These are phyloP conservation scores for Sporodiniella umbellata DNA, from an alignment of 371 early-diverging fungal genomes.

Conservation along the genomic window DNA sequence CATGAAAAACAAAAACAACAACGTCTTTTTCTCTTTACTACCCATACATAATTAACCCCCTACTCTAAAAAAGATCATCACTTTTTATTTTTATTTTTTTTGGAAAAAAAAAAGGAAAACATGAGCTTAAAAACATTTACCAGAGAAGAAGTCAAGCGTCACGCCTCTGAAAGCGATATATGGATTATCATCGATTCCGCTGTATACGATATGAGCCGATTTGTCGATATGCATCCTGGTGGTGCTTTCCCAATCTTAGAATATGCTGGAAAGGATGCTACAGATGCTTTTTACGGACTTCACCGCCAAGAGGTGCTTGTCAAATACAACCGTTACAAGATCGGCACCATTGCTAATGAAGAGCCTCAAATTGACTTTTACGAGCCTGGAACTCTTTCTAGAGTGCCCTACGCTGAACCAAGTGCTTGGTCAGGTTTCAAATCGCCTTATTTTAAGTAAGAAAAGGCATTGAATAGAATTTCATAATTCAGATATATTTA, in stretches of 20 bases:
- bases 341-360: constrained; percentile 48
- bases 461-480: neutral
- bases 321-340: constrained; percentile 46
- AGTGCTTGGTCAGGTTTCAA: constrained; percentile 49
- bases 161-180: constrained; percentile 70
- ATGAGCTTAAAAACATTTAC: constrained; percentile 43
- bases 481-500: neutral
- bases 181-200: constrained; percentile 87
- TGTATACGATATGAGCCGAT: constrained; percentile 91
- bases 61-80: constrained; percentile 1
- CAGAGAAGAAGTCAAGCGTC: constrained; percentile 72
- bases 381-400: constrained; percentile 40
- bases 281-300: constrained; percentile 64
- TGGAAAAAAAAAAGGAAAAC: too few relatives aligned
- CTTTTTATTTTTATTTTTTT: neutral
- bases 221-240: constrained; percentile 84
- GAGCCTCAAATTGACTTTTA: constrained; percentile 26
- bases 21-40: too few relatives aligned
- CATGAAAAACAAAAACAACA: too few relatives aligned
- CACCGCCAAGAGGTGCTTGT: constrained; percentile 68
- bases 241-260: constrained; percentile 73
- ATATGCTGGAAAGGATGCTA: constrained; percentile 72
- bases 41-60: neutral
- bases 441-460: constrained; percentile 51
- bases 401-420: constrained; percentile 58